Conservation (phyloP, 2,329 filamentous ascomycete species). For the Metarhizium rileyi region DNA sequence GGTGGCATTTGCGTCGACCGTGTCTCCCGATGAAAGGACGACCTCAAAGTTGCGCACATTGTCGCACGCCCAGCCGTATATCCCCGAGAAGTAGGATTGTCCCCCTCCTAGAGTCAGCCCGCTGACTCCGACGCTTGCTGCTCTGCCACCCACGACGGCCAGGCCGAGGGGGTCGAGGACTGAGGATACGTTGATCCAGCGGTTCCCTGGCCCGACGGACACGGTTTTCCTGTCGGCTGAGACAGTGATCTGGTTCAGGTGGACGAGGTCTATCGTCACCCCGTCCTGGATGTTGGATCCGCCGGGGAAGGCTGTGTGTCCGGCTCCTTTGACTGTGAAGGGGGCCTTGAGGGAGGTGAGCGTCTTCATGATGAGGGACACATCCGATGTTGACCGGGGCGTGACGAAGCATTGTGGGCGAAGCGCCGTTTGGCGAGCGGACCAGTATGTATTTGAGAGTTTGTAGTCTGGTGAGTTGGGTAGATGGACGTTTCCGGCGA, state of each 20-base stretch:
- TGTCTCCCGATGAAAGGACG: slow-evolving; percentile 33
- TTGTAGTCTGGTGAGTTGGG: slow-evolving; percentile 7
- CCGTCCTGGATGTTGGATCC: slow-evolving; percentile 31
- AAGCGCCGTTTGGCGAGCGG: slow-evolving; percentile 16
- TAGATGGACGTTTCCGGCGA: not conserved
- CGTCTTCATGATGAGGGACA: slow-evolving; percentile 4
- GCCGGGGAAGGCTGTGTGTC: slow-evolving; percentile 34
- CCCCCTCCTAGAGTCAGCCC: slow-evolving; percentile 17
- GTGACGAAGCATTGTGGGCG: slow-evolving; percentile 12
- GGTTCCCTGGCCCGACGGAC: slow-evolving; percentile 31
- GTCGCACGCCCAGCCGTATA: slow-evolving; percentile 35
- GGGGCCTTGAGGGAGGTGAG: slow-evolving; percentile 5
- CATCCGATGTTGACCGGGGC: slow-evolving; percentile 10
- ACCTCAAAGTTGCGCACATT: slow-evolving; percentile 48
- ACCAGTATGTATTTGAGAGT: slow-evolving; percentile 19
- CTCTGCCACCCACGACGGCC: slow-evolving; percentile 15
- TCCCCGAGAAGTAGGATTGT: slow-evolving; percentile 13
- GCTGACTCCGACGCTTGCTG: slow-evolving; percentile 13
- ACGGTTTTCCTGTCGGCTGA: slow-evolving; percentile 23
- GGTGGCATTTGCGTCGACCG: slow-evolving; percentile 30
- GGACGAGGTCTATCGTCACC: slow-evolving; percentile 33
- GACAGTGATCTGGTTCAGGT: slow-evolving; percentile 26
- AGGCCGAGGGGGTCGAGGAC: slow-evolving; percentile 9
- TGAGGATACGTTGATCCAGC: slow-evolving; percentile 30
- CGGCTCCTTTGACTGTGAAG: slow-evolving; percentile 15